Evolutionary conservation across 2,329 filamentous ascomycete species (phyloP), one percentile per base, ranked within the genome.

Genomic region (Aphanocladium album): DNA sequence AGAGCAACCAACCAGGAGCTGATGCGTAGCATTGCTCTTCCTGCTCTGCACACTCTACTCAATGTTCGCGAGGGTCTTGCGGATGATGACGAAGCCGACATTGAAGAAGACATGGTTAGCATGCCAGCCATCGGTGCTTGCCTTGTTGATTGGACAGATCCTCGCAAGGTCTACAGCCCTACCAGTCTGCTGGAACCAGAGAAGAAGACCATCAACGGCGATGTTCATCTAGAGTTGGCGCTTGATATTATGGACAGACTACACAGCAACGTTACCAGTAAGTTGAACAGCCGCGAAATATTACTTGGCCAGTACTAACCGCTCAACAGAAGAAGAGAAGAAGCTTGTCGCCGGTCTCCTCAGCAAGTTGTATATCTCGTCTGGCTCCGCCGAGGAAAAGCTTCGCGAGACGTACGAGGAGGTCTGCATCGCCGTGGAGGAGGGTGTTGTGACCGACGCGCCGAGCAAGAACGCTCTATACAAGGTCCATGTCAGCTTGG

Each of bases 111-210:
- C 65, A 92, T 96, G 86, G 89, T 93, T 9, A 86, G 88, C 67
- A 83, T 96, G 65, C 83, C 85, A 47, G 84, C 87, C 3, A 90
- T 96, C 61, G 91, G 90, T 1, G 86, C 90, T 3, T 93, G 92
- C 69, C 77, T 98, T 8, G 85, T 93, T 0, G 93, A 98, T 72
- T 98, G 93, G 95, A 98, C 93, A 0, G 93, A 98, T 72, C 92
- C 93, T 41, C 82, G 93, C 54, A 93, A 96, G 73, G 90, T 77
- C 76, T 89, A 76, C 75, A 82, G 72, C 43, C 81, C 77, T 65
- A 78, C 74, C 5, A 67, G 76, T 1, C 68, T 80, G 1, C 75
- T 77, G 62, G 84, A 89, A 53, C 79, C 78, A 1, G 80, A 83
- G 57, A 87, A 84, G 73, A 87, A 83, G 76, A 79, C 78, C 56